Conservation (phyloP, 768 basidiomycete species). For the Austroboletus eburneus region DNA sequence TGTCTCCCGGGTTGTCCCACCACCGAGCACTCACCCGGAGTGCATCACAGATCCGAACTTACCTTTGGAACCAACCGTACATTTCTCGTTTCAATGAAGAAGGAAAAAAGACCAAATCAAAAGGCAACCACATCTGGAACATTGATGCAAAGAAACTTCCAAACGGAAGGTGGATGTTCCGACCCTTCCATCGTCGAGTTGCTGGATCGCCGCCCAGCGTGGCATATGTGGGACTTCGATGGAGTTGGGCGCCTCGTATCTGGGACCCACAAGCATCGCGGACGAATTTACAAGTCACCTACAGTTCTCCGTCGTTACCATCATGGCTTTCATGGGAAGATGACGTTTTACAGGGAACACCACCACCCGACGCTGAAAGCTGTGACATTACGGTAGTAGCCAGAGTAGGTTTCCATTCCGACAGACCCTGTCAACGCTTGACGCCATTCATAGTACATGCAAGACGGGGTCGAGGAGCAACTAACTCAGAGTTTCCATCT, state of each 20-base stretch:
- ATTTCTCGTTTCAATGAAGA: conserved; percentile 98
- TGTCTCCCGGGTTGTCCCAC: conserved; percentile 7
- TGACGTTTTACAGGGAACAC: conserved; percentile 77
- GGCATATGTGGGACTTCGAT: conserved; percentile 76
- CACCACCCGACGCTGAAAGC: conserved; percentile 69
- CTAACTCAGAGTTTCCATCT: conserved; percentile 66
- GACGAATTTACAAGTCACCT: conserved; percentile 72
- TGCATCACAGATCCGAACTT: conserved; percentile 72
- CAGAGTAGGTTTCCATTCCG: conserved; percentile 45
- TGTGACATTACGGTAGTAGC: conserved; percentile 75
- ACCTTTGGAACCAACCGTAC: conserved; percentile 91
- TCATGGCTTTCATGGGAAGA: conserved; percentile 87
- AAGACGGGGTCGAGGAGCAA: conserved; percentile 72
- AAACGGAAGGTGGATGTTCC: conserved; percentile 81
- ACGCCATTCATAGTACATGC: conserved; percentile 38
- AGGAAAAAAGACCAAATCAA: conserved; percentile 98
- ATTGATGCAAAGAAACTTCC: conserved; percentile 85
- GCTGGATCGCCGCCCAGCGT: conserved; percentile 78
- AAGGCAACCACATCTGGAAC: conserved; percentile 99
- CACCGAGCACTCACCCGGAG: conserved; percentile 17
- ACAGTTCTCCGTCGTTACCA: conserved; percentile 77
- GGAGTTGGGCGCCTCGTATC: conserved; percentile 89
- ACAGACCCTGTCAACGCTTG: conserved; percentile 4
- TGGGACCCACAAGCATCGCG: conserved; percentile 96
- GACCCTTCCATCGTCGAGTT: conserved; percentile 83